Percentiles rank a stretch among this genome's conserved stretches.
Conservation (phyloP, 352 stramenopile species). For the Phytopythium helicoides region DNA sequence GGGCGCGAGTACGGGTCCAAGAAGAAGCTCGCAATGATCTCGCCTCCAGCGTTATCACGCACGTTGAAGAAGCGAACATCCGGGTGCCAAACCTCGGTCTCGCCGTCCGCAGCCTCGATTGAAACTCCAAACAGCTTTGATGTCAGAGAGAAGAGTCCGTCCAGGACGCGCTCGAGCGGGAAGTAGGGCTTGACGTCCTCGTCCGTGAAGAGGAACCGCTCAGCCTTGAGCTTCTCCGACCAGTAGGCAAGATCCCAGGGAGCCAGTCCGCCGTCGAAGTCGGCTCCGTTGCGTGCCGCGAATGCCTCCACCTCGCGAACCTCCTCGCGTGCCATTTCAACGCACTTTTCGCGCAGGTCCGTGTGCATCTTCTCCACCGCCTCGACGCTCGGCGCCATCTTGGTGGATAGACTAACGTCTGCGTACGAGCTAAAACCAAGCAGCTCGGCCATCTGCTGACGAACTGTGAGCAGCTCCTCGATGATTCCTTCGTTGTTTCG, state of each 20-base stretch:
- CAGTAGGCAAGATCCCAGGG: slow-evolving; percentile 96
- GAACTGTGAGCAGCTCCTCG: slow-evolving; percentile 91
- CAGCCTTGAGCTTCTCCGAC: slow-evolving; percentile 94
- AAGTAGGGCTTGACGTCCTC: slow-evolving; percentile 98
- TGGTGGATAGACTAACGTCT: slow-evolving; percentile 91
- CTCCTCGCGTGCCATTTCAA: slow-evolving; percentile 89
- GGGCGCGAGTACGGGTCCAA: slow-evolving; percentile 97
- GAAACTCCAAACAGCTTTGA: slow-evolving; percentile 93
- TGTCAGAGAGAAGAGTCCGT: slow-evolving; percentile 96
- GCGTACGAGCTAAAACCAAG: slow-evolving; percentile 95
- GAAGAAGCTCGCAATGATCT: slow-evolving; percentile 95
- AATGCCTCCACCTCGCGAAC: slow-evolving; percentile 89
- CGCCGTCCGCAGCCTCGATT: slow-evolving; percentile 82
- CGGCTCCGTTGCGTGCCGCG: slow-evolving; percentile 72
- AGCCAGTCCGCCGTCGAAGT: slow-evolving; percentile 49
- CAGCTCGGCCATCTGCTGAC: slow-evolving; percentile 88
- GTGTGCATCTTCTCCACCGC: slow-evolving; percentile 92
- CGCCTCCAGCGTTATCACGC: slow-evolving; percentile 55
- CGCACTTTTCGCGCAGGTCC: slow-evolving; percentile 92
- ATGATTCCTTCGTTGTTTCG: slow-evolving; percentile 94
- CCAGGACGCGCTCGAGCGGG: slow-evolving; percentile 88
- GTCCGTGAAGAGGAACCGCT: slow-evolving; percentile 94
- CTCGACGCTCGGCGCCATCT: slow-evolving; percentile 94
- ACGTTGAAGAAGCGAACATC: slow-evolving; percentile 97
- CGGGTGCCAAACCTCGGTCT: slow-evolving; percentile 89